Evolutionary conservation across 768 basidiomycete genomes (phyloP).

Genomic region (Kwoniella pini): DNA sequence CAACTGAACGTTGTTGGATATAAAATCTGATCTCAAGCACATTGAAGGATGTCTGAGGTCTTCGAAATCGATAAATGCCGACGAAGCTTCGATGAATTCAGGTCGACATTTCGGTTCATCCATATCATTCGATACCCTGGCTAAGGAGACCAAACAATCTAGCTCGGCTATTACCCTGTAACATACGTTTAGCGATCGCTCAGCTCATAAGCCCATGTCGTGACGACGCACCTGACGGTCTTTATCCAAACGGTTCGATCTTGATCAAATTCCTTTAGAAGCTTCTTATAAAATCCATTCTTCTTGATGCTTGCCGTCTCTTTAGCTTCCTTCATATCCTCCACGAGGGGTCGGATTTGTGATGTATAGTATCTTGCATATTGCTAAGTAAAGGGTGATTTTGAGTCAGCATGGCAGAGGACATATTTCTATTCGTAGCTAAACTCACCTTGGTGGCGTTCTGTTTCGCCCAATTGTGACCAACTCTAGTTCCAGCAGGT

Average conservation of each 20-base stretch:
- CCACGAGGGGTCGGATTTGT: conserved; percentile 68
- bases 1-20: conserved; percentile 87
- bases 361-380: conserved; percentile 76
- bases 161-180: conserved; percentile 83
- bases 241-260: conserved; percentile 52
- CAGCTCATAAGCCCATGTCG: not conserved
- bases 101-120: conserved; percentile 95
- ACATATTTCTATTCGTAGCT: not conserved
- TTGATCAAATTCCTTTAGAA: conserved; percentile 53
- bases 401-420: not conserved
- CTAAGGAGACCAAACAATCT: conserved; percentile 91
- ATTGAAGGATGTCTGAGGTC: conserved; percentile 87
- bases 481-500: conserved; percentile 65
- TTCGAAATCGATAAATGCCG: conserved; percentile 80
- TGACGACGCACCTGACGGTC: conserved; percentile 46
- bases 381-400: conserved; percentile 58
- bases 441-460: conserved; percentile 71
- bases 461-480: conserved; percentile 78
- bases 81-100: conserved; percentile 69
- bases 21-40: conserved; percentile 73
- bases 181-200: not conserved
- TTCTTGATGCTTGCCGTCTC: conserved; percentile 79
- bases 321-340: conserved; percentile 85
- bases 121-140: conserved; percentile 82
- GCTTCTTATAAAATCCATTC: conserved; percentile 69